These are phyloP conservation scores for Lecanosticta acicola DNA, from an alignment of 2,329 filamentous ascomycete species.

Conservation along the genomic window DNA sequence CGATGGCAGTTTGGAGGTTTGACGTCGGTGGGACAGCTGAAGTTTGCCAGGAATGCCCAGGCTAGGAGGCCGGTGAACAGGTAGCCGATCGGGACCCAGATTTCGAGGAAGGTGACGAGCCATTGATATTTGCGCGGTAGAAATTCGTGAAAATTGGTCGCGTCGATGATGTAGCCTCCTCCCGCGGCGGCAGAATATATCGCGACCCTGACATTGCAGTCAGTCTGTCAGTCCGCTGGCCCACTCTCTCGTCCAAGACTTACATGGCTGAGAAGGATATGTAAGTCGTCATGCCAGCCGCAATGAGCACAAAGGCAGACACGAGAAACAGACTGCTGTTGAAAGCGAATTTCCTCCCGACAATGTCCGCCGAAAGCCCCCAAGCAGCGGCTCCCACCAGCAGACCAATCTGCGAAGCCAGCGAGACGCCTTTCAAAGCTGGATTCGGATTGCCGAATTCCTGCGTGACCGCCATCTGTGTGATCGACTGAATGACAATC, in stretches of 20 bases:
- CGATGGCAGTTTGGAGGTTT: slow-evolving; percentile 6
- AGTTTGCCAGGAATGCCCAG: slow-evolving; percentile 38
- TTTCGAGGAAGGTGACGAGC: slow-evolving; percentile 24
- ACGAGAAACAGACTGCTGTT: slow-evolving; percentile 25
- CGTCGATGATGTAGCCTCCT: slow-evolving; percentile 27
- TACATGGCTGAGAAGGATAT: slow-evolving; percentile 21
- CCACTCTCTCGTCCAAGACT: too few relatives aligned
- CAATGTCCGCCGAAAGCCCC: slow-evolving; percentile 20
- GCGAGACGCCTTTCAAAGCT: slow-evolving; percentile 31
- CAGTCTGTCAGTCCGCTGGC: background rate
- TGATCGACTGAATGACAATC: slow-evolving; percentile 34
- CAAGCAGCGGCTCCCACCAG: slow-evolving; percentile 35
- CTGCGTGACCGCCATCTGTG: slow-evolving; percentile 28
- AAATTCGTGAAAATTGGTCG: slow-evolving; percentile 27
- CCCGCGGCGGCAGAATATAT: slow-evolving; percentile 26
- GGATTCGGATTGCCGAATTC: slow-evolving; percentile 23
- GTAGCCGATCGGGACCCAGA: slow-evolving; percentile 26
- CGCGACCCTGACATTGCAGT: slow-evolving; percentile 10
- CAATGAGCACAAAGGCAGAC: slow-evolving; percentile 24
- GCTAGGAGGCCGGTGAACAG: slow-evolving; percentile 27
- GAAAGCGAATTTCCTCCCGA: slow-evolving; percentile 20
- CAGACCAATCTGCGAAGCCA: slow-evolving; percentile 40
- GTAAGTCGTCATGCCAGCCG: slow-evolving; percentile 24
- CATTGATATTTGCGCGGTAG: slow-evolving; percentile 20
- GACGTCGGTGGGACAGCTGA: slow-evolving; percentile 4